A percentile compares a stretch with the other conserved stretches of the same genome.
These are phyloP conservation scores for Gossypium bickii DNA, from an alignment of 345 rosid species.

Conservation along the genomic window DNA sequence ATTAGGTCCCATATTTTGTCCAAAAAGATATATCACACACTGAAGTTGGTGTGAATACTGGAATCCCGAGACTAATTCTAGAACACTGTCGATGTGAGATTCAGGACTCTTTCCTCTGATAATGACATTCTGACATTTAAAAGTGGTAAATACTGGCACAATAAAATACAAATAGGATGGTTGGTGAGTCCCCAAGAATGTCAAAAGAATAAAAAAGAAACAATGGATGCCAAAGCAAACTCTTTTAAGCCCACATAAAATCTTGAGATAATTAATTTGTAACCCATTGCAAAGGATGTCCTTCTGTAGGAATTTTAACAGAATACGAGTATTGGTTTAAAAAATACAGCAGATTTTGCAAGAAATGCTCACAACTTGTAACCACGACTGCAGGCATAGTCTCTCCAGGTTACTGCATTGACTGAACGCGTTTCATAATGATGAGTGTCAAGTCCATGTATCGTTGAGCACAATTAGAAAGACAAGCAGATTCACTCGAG, in stretches of 20 bases:
- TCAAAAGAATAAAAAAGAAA: not conserved
- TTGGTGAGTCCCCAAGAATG: not conserved
- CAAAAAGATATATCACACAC: too few relatives aligned
- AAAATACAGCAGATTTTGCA: not conserved
- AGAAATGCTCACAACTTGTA: slow-evolving; percentile 11
- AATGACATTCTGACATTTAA: not conserved
- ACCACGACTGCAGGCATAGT: not conserved
- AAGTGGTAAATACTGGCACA: not conserved
- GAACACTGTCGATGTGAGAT: too few relatives aligned
- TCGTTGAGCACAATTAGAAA: slow-evolving; percentile 70
- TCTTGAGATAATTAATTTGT: not conserved
- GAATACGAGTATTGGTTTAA: not conserved
- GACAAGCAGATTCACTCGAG: slow-evolving; percentile 79
- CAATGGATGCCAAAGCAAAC: not conserved
- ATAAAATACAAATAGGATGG: not conserved
- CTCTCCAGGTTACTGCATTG: slow-evolving; percentile 41
- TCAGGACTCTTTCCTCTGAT: too few relatives aligned
- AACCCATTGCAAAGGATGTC: not conserved
- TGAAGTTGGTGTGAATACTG: too few relatives aligned
- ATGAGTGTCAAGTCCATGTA: slow-evolving; percentile 72
- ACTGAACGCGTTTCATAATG: slow-evolving; percentile 79
- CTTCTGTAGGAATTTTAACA: not conserved
- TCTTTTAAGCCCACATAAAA: not conserved
- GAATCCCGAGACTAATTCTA: too few relatives aligned
- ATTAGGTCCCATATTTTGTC: too few relatives aligned